Evolutionary conservation across 371 early-diverging fungal species (phyloP).

Genomic region (Choanephora cucurbitarum): DNA sequence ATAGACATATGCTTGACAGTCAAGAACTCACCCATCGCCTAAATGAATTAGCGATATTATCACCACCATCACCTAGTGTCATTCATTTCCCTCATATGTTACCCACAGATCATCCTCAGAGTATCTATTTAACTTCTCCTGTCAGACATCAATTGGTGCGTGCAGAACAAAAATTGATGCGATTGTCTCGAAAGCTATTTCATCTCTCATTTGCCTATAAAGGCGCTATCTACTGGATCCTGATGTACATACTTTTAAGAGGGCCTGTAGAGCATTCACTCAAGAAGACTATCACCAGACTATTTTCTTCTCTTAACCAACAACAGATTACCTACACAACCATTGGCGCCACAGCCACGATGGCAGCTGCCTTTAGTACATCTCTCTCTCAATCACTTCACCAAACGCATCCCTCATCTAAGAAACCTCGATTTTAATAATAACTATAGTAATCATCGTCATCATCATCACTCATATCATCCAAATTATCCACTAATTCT

Average conservation of each 20-base stretch:
- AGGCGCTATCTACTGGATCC: conserved; percentile 44
- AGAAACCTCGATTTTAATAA: background rate
- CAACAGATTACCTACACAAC: conserved; percentile 40
- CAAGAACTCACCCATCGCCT: conserved; percentile 17
- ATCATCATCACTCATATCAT: conserved; percentile 17
- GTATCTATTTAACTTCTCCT: conserved; percentile 38
- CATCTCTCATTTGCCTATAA: conserved; percentile 44
- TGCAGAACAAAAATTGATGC: conserved; percentile 36
- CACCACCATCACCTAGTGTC: background rate
- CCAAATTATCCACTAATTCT: conserved; percentile 30
- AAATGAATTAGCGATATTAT: conserved; percentile 11
- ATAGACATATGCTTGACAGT: conserved; percentile 13
- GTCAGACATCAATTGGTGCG: conserved; percentile 30
- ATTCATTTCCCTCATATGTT: conserved; percentile 47
- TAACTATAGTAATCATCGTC: background rate
- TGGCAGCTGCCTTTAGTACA: conserved; percentile 39
- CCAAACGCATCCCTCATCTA: background rate
- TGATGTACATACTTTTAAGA: conserved; percentile 40
- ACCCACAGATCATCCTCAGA: conserved; percentile 42
- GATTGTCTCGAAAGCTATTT: conserved; percentile 36
- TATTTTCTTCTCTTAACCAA: conserved; percentile 22
- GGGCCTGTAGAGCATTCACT: conserved; percentile 44
- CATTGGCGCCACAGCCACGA: conserved; percentile 40
- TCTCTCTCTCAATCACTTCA: conserved; percentile 35
- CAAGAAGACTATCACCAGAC: conserved; percentile 25